Evolutionary conservation across 805 yeast species (phyloP).

Genomic region (Hanseniaspora meyeri): DNA sequence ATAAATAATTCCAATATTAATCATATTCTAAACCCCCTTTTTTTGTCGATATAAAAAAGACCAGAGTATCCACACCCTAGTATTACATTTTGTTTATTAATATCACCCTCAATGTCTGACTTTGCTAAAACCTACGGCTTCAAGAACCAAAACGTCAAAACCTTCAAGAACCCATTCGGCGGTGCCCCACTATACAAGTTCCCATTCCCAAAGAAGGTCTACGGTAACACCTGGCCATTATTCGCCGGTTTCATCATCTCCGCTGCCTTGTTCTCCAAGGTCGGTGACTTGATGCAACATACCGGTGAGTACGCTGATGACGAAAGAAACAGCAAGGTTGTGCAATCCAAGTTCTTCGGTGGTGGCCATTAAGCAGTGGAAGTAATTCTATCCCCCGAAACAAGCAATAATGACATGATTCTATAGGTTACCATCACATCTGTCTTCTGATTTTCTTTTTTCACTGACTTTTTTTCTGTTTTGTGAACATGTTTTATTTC

Average conservation of each 20-base stretch:
- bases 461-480: neutral
- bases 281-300: constrained; percentile 13
- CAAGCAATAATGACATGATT: constrained; percentile 1
- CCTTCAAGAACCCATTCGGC: constrained; percentile 14
- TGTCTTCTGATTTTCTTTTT: neutral
- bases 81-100: neutral
- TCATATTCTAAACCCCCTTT: no score
- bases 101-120: constrained; percentile 2
- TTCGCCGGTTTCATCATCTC: constrained; percentile 13
- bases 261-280: constrained; percentile 9
- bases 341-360: constrained; percentile 13
- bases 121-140: constrained; percentile 13
- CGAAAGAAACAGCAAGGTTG: constrained; percentile 11
- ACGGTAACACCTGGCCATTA: constrained; percentile 12
- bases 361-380: constrained; percentile 8
- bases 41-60: no score
- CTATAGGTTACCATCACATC: neutral
- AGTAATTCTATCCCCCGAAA: neutral
- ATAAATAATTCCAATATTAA: neutral
- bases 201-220: constrained; percentile 13
- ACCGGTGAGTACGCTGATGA: constrained; percentile 12
- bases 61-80: neutral
- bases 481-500: neutral
- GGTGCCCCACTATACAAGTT: constrained; percentile 12
- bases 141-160: constrained; percentile 11